Evolutionary conservation across 805 yeast genomes (phyloP), one percentile per base, ranked within the genome.

Genomic region (Ogataea polymorpha): DNA sequence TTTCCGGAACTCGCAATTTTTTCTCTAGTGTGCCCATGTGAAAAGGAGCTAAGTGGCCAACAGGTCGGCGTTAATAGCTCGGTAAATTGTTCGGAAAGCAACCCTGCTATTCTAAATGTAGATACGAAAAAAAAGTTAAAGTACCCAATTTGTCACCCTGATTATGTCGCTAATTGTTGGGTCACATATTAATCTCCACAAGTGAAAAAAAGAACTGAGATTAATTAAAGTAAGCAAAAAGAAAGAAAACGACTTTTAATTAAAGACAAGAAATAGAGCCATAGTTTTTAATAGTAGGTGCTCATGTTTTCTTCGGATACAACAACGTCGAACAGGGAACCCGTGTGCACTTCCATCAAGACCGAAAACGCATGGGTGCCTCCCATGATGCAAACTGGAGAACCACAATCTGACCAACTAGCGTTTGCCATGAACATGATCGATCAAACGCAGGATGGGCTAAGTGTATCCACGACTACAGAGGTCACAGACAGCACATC

Each of bases 311-410:
- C n/a, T 11, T 5, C 32, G 32, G 32, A 29, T 17, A 16, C 13
- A 29, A 16, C 17, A 16, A 12, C 21, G n/a, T 29, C 20, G n/a
- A 10, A 7, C 8, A n/a, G 21, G 17, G 25, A 21, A 15, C 21
- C 21, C 14, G 28, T 25, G 3, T 10, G 4, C 21, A 37, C 31
- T 31, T 16, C 16, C 6, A 9, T 37, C 11, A 37, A 37, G 13
- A 13, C 41, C 4, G 41, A 37, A 20, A 16, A 11, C 7, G 7
- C 23, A 6, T 37, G 41, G 41, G 20, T 24, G 26, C 25, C 40
- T n/a, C n/a, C 40, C 11, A 13, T 20, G 10, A 23, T 37, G 12
- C 20, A 30, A 9, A 24, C 10, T 17, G 31, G 24, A 18, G 35
- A 37, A 12, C 29, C 23, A 14, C 30, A 31, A 18, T 12, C 17